Conservation (phyloP, 176 grass and related monocot genomes). For the Zea luxurians region DNA sequence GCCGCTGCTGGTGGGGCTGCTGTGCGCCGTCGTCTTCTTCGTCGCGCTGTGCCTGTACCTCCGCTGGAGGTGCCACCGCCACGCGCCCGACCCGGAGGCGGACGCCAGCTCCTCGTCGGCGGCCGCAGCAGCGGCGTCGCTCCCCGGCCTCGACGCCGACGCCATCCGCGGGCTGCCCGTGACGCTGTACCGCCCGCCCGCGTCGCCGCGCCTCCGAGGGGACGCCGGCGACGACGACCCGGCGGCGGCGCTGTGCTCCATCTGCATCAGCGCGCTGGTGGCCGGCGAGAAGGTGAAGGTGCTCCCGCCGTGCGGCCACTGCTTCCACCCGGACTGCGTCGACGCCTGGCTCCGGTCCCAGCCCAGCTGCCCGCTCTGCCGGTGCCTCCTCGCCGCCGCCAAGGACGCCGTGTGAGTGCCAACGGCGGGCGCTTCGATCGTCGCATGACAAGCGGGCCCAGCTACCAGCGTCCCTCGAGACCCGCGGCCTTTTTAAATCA, state of each 20-base stretch:
- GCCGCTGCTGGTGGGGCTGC: conserved; percentile 41
- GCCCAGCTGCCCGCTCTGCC: conserved; percentile 76
- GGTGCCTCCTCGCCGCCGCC: conserved; percentile 36
- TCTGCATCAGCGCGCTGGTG: conserved; percentile 64
- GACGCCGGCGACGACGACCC: neutral
- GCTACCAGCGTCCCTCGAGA: neutral
- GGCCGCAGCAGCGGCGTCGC: neutral
- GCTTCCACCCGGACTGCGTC: conserved; percentile 88
- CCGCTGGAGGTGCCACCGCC: conserved; percentile 41
- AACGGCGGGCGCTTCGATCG: neutral
- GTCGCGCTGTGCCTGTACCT: conserved; percentile 51
- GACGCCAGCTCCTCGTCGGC: neutral
- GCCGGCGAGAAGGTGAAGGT: conserved; percentile 77
- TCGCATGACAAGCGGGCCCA: neutral
- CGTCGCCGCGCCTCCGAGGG: neutral
- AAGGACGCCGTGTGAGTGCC: conserved; percentile 38
- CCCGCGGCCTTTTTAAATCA: conserved; percentile 7
- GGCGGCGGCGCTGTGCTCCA: conserved; percentile 57
- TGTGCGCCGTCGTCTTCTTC: conserved; percentile 29
- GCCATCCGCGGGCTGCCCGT: conserved; percentile 50
- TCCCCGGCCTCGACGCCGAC: conserved; percentile 42
- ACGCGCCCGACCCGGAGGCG: conserved; percentile 19
- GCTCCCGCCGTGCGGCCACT: conserved; percentile 65
- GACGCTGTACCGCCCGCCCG: conserved; percentile 30
- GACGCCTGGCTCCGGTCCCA: conserved; percentile 69